phyloP scores from a whole-genome alignment of 164 flowering plant species.

The Dillenia turbinata region DNA sequence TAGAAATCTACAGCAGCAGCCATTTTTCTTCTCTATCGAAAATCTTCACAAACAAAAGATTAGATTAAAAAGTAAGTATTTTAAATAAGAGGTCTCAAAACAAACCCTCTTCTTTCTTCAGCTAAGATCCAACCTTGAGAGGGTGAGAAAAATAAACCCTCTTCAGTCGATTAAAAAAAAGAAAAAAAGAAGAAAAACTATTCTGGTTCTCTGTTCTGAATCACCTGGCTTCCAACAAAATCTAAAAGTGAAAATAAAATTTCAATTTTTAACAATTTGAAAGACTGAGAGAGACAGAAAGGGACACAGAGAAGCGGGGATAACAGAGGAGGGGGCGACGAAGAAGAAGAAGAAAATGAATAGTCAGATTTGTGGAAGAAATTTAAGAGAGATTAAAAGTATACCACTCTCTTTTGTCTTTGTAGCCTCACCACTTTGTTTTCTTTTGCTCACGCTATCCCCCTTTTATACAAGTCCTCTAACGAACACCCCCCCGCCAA shows the following conservation, averaged over 20 bases:
- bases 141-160: conserved; percentile 6
- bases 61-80: conserved; percentile 1
- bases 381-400: neutral
- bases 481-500: neutral
- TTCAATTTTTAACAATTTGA: conserved; percentile 15
- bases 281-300: conserved; percentile 70
- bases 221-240: conserved; percentile 21
- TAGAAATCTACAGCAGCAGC: conserved; percentile 44
- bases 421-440: conserved; percentile 7
- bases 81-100: neutral
- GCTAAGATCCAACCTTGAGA: conserved; percentile 18
- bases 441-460: neutral
- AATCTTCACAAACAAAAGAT: neutral
- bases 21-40: conserved; percentile 18
- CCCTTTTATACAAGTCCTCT: neutral
- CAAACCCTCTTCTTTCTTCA: conserved; percentile 18
- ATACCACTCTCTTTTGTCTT: conserved; percentile 28
- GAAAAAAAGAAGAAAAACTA: neutral
- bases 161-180: conserved; percentile 1
- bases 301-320: conserved; percentile 72
- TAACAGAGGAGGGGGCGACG: conserved; percentile 10
- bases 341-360: conserved; percentile 9
- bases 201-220: conserved; percentile 8
- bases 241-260: conserved; percentile 16
- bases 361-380: conserved; percentile 11